phyloP scores from a whole-genome alignment of 2,329 filamentous ascomycete species.

The Claviceps fusiformis region DNA sequence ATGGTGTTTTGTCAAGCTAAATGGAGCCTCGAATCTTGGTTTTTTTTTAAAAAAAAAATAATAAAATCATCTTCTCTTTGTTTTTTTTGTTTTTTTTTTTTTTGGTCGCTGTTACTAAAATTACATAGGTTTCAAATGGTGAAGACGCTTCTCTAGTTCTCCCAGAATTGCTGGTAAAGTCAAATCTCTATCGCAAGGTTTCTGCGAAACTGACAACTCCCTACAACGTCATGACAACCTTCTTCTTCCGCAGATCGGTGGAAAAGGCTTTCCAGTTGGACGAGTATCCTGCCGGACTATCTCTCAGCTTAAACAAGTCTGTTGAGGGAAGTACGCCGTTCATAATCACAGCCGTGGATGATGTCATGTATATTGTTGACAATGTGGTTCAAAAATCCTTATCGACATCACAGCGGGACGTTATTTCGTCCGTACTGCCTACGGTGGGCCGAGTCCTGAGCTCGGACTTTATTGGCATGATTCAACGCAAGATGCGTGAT shows the following conservation, averaged over 20 bases:
- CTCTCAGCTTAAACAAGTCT: conserved; percentile 57
- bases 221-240: conserved; percentile 86
- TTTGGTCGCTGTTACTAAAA: neutral
- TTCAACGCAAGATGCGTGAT: conserved; percentile 94
- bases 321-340: conserved; percentile 71
- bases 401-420: conserved; percentile 68
- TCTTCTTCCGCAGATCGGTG: conserved; percentile 91
- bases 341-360: conserved; percentile 90
- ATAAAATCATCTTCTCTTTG: too few relatives aligned
- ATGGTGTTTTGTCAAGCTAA: neutral
- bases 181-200: conserved; percentile 69
- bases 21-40: neutral
- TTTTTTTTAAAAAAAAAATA: neutral
- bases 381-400: conserved; percentile 77
- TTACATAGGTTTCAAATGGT: conserved; percentile 34
- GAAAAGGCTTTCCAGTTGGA: conserved; percentile 97
- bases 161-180: conserved; percentile 64
- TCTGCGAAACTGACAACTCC: conserved; percentile 59
- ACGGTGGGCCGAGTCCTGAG: conserved; percentile 68
- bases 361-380: conserved; percentile 98
- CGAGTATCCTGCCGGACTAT: conserved; percentile 68
- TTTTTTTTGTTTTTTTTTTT: neutral
- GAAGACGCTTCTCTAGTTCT: conserved; percentile 46
- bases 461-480: conserved; percentile 89
- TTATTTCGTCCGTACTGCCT: conserved; percentile 66